Percentiles rank a stretch among this genome's conserved stretches.
phyloP scores from a whole-genome alignment of 768 basidiomycete genomes.

The Ephemerocybe angulata region DNA sequence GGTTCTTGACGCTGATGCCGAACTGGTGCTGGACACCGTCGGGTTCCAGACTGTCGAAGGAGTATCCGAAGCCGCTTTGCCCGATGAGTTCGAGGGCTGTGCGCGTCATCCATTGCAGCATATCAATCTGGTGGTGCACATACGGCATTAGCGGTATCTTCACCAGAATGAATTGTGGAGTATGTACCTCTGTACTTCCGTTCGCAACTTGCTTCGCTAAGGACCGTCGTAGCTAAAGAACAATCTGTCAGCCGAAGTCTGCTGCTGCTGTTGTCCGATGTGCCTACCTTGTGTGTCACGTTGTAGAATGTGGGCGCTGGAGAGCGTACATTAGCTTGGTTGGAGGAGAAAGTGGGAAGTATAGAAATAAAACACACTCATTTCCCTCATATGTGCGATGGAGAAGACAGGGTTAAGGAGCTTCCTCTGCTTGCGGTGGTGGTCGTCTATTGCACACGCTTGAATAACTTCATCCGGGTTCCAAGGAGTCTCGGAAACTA shows the following conservation, averaged over 20 bases:
- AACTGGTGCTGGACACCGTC: constrained; percentile 29
- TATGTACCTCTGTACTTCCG: too few relatives aligned
- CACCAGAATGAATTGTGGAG: too few relatives aligned
- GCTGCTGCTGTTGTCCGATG: too few relatives aligned
- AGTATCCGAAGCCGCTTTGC: constrained; percentile 43
- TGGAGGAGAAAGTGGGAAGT: not conserved
- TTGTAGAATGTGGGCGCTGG: constrained; percentile 35
- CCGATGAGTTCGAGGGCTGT: constrained; percentile 50
- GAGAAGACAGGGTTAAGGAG: constrained; percentile 38
- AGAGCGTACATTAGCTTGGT: not conserved
- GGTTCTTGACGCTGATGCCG: constrained; percentile 22
- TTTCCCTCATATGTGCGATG: constrained; percentile 30
- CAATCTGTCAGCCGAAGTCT: too few relatives aligned
- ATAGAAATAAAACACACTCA: constrained; percentile 23
- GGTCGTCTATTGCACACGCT: constrained; percentile 34
- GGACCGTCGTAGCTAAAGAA: too few relatives aligned
- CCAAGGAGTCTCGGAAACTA: not conserved
- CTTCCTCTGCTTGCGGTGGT: constrained; percentile 39
- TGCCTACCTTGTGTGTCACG: constrained; percentile 26
- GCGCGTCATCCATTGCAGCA: constrained; percentile 36
- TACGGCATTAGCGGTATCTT: not conserved
- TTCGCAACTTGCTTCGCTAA: too few relatives aligned
- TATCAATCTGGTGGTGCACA: constrained; percentile 19
- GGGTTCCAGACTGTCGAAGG: constrained; percentile 35
- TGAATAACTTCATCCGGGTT: not conserved